Evolutionary conservation across 345 rosid species (phyloP).

Genomic region (Corchorus capsularis): DNA sequence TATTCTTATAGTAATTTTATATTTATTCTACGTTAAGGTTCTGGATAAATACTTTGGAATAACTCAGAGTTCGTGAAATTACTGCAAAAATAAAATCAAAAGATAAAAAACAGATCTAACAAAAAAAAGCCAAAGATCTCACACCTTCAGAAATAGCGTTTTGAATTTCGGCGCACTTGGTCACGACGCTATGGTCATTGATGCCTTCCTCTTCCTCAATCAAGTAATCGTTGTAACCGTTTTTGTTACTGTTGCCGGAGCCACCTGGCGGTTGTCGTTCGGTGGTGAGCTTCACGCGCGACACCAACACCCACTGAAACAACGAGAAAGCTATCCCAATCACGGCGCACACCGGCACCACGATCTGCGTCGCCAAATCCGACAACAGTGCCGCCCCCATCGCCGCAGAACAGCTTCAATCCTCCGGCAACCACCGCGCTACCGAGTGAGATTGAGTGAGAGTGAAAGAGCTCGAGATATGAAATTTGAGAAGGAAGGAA

Average conservation of each 20-base stretch:
- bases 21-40: background rate
- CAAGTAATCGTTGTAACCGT: slow-evolving; percentile 56
- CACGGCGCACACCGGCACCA: slow-evolving; percentile 63
- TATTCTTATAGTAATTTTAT: background rate
- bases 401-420: background rate
- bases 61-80: background rate
- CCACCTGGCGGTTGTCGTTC: slow-evolving; percentile 20
- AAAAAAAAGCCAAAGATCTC: background rate
- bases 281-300: slow-evolving; percentile 54
- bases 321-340: slow-evolving; percentile 73
- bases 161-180: slow-evolving; percentile 80
- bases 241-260: slow-evolving; percentile 34
- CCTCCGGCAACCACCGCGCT: background rate
- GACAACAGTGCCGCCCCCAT: slow-evolving; percentile 48
- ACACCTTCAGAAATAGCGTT: slow-evolving; percentile 90
- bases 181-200: slow-evolving; percentile 57
- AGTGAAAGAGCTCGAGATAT: background rate
- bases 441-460: background rate
- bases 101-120: slow-evolving; percentile 1
- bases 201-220: slow-evolving; percentile 85
- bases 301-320: slow-evolving; percentile 67
- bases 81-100: background rate
- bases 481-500: background rate
- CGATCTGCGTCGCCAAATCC: slow-evolving; percentile 66
- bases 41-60: background rate